Percentiles rank a stretch among this genome's conserved stretches.
Evolutionary conservation across 1,139 yeast species (phyloP).

Genomic region (Geotrichum candidum): DNA sequence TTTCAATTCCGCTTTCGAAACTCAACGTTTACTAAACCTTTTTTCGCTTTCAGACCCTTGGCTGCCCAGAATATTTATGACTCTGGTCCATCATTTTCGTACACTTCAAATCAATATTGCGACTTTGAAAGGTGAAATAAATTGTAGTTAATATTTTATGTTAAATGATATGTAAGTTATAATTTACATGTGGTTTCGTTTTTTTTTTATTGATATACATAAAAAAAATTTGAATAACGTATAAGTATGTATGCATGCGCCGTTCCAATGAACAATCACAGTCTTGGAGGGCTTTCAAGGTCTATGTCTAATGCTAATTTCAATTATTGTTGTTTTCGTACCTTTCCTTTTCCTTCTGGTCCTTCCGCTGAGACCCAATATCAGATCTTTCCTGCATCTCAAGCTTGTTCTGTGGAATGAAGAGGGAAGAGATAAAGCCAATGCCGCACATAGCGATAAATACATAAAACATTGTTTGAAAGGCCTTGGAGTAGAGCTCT

Average conservation of each 20-base stretch:
- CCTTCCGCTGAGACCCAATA: neutral
- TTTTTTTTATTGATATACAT: neutral
- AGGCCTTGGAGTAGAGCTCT: slow-evolving; percentile 21
- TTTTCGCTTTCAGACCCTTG: no score
- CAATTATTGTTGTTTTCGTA: neutral
- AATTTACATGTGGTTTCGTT: no score
- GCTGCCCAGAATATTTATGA: no score
- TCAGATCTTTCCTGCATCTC: slow-evolving; percentile 15
- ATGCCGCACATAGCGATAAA: slow-evolving; percentile 23
- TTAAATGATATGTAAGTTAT: neutral
- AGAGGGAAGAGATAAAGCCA: slow-evolving; percentile 21
- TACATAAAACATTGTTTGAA: slow-evolving; percentile 23
- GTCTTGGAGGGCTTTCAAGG: neutral
- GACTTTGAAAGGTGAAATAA: no score
- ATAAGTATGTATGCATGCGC: neutral
- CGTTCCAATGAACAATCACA: neutral
- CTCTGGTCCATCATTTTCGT: no score
- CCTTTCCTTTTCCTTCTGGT: neutral
- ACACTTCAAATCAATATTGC: no score
- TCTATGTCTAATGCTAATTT: neutral
- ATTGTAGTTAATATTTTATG: no score
- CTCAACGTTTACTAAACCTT: no score
- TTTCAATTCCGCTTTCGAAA: no score
- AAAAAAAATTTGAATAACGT: neutral
- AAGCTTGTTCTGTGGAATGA: slow-evolving; percentile 25